Conservation (phyloP, 1,284 basidiomycete genomes). For the Trametes sp. region DNA sequence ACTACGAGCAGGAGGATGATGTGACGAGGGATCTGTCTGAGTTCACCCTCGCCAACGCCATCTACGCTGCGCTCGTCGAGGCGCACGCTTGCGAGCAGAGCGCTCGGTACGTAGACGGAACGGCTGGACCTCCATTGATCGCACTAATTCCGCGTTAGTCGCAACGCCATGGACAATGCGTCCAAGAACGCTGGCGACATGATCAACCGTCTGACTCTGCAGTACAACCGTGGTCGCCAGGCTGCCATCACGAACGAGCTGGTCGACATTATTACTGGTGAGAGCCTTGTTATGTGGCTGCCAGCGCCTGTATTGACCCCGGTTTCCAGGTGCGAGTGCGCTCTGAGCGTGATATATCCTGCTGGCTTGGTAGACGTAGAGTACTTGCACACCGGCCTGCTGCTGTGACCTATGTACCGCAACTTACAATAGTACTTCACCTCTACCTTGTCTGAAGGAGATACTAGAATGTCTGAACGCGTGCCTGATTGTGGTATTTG, state of each 20-base stretch:
- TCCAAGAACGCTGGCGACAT: slow-evolving; percentile 98
- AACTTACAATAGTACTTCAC: slow-evolving; percentile 25
- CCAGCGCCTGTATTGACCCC: neutral
- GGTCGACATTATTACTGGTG: slow-evolving; percentile 94
- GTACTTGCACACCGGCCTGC: slow-evolving; percentile 21
- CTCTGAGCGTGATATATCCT: slow-evolving; percentile 24
- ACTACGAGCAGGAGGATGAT: slow-evolving; percentile 97
- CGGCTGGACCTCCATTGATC: neutral
- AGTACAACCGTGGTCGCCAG: slow-evolving; percentile 99
- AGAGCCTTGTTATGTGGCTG: slow-evolving; percentile 21
- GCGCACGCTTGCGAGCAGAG: slow-evolving; percentile 96
- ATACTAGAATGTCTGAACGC: neutral
- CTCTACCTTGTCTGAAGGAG: slow-evolving; percentile 8
- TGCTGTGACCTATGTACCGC: slow-evolving; percentile 19
- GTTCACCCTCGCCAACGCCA: slow-evolving; percentile 96
- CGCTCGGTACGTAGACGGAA: slow-evolving; percentile 64
- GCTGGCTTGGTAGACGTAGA: slow-evolving; percentile 27
- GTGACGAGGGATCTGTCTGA: slow-evolving; percentile 94
- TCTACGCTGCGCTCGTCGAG: slow-evolving; percentile 95
- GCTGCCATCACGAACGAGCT: slow-evolving; percentile 97
- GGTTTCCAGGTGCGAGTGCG: slow-evolving; percentile 36
- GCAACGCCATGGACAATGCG: slow-evolving; percentile 99
- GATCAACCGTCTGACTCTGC: slow-evolving; percentile 87
- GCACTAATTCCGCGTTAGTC: slow-evolving; percentile 50
- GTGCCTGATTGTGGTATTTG: neutral